phyloP scores from a whole-genome alignment of 192 early-diverging fungal genomes.

The Linnemannia schmuckeri region DNA sequence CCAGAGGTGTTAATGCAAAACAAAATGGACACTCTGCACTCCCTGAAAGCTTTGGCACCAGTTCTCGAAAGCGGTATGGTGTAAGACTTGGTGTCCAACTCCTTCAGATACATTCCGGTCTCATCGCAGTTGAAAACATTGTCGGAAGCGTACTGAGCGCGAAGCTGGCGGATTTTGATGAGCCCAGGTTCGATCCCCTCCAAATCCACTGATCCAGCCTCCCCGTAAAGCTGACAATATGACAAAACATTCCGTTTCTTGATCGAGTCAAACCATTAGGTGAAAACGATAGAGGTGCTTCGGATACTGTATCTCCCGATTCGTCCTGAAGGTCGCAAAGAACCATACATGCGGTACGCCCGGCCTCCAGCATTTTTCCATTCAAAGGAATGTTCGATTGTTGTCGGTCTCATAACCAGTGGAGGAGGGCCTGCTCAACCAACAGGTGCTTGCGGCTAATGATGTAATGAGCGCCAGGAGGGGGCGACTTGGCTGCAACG shows the following conservation, averaged over 20 bases:
- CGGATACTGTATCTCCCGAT: too few relatives aligned
- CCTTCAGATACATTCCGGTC: constrained; percentile 17
- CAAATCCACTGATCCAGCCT: constrained; percentile 17
- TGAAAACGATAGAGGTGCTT: too few relatives aligned
- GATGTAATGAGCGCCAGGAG: too few relatives aligned
- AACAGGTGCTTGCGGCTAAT: too few relatives aligned
- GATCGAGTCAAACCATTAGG: constrained; percentile 18
- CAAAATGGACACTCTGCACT: constrained; percentile 19
- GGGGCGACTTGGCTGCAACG: too few relatives aligned
- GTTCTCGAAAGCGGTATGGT: neutral
- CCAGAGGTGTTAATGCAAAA: constrained; percentile 38
- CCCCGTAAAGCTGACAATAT: constrained; percentile 17
- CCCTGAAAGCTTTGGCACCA: constrained; percentile 18
- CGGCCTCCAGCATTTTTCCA: too few relatives aligned
- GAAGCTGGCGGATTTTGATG: neutral
- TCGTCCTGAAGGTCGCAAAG: too few relatives aligned
- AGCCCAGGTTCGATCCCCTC: constrained; percentile 20
- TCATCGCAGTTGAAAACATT: constrained; percentile 26
- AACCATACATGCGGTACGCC: too few relatives aligned
- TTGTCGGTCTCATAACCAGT: too few relatives aligned
- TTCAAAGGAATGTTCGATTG: too few relatives aligned
- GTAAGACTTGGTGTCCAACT: constrained; percentile 15
- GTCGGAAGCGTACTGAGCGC: constrained; percentile 6
- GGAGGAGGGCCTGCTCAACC: too few relatives aligned
- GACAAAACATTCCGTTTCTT: constrained; percentile 11